Evolutionary conservation across 1,139 yeast species (phyloP).

Genomic region (Sugiyamaella grinbergsii): DNA sequence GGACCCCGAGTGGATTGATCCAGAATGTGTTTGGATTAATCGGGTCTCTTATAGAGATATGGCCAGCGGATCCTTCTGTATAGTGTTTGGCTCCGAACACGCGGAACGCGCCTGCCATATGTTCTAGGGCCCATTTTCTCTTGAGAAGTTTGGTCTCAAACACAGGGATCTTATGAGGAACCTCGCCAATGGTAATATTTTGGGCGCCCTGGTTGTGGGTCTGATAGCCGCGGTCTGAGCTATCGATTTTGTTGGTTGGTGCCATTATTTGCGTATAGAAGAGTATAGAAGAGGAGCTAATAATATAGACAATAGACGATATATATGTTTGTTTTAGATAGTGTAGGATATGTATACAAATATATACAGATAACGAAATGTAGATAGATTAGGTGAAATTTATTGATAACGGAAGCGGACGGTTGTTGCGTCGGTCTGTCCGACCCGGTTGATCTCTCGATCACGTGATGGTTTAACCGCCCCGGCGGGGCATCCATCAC

Average conservation of each 20-base stretch:
- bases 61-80: constrained; percentile 81
- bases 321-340: too few relatives aligned
- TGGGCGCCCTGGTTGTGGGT: constrained; percentile 27
- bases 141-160: constrained; percentile 51
- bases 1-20: constrained; percentile 78
- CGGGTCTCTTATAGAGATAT: constrained; percentile 78
- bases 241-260: constrained; percentile 15
- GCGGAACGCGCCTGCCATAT: constrained; percentile 82
- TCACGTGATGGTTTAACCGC: too few relatives aligned
- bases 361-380: too few relatives aligned
- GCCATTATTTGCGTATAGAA: constrained; percentile 17
- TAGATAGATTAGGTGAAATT: too few relatives aligned
- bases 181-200: constrained; percentile 32
- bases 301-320: too few relatives aligned
- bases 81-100: constrained; percentile 73
- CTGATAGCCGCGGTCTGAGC: constrained; percentile 19
- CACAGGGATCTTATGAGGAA: constrained; percentile 47
- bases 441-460: too few relatives aligned
- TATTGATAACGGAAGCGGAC: too few relatives aligned
- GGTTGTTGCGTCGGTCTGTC: too few relatives aligned
- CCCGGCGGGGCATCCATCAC: too few relatives aligned
- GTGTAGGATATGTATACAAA: too few relatives aligned
- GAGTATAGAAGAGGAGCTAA: too few relatives aligned
- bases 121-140: constrained; percentile 66
- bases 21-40: constrained; percentile 70